Conservation (phyloP, 2,329 filamentous ascomycete genomes). For the Hymenoscyphus repandus region DNA sequence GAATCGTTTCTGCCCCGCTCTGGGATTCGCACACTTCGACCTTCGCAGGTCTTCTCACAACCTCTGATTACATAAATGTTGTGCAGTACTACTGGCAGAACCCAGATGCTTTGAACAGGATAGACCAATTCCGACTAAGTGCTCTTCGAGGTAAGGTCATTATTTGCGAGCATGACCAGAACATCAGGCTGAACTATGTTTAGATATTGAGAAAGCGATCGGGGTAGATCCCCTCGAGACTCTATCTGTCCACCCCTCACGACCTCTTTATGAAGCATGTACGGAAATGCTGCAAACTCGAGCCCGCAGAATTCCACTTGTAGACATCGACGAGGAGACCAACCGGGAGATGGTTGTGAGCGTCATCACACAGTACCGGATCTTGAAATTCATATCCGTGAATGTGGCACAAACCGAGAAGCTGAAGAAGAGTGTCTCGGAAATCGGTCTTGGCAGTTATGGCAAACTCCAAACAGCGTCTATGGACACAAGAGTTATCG, state of each 20-base stretch:
- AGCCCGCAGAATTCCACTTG: constrained; percentile 85
- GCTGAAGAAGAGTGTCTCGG: constrained; percentile 78
- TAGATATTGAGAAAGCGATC: constrained; percentile 93
- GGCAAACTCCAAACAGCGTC: constrained; percentile 70
- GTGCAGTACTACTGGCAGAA: constrained; percentile 99
- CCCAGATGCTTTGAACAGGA: constrained; percentile 79
- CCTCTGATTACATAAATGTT: constrained; percentile 96
- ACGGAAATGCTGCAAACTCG: constrained; percentile 90
- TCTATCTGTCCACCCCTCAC: constrained; percentile 87
- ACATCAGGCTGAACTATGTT: constrained; percentile 15
- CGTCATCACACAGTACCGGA: constrained; percentile 96
- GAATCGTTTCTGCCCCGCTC: constrained; percentile 92
- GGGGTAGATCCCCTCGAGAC: constrained; percentile 89
- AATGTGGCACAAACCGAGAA: constrained; percentile 81
- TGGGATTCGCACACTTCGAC: constrained; percentile 93
- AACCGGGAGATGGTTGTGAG: constrained; percentile 88
- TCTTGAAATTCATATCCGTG: constrained; percentile 97
- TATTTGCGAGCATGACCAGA: constrained; percentile 1
- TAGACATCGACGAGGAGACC: constrained; percentile 93
- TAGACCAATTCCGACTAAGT: constrained; percentile 90
- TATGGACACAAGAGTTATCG: constrained; percentile 89
- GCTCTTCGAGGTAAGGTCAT: constrained; percentile 71
- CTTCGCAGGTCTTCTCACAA: constrained; percentile 90
- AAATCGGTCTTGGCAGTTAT: constrained; percentile 84
- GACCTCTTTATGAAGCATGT: constrained; percentile 90